Conservation (phyloP, 2,329 filamentous ascomycete genomes). For the Davidsoniella neocaledoniae region DNA sequence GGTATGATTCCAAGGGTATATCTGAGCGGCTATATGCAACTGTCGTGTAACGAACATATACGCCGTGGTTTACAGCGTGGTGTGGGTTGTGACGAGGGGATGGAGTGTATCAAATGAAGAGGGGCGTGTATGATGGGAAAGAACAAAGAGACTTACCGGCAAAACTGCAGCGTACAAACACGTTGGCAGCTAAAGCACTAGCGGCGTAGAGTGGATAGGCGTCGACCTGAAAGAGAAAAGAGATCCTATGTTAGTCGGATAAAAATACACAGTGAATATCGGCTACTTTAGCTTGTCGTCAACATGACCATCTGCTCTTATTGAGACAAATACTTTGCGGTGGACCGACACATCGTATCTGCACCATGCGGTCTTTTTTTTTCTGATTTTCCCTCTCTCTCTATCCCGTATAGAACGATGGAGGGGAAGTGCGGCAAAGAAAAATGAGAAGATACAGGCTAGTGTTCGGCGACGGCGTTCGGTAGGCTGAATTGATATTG, state of each 20-base stretch:
- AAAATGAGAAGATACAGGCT: not conserved
- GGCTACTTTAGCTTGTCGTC: not conserved
- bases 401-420: too few relatives aligned
- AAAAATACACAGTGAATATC: not conserved
- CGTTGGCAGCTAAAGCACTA: constrained; percentile 67
- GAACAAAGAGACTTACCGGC: constrained; percentile 33
- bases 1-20: too few relatives aligned
- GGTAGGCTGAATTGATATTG: too few relatives aligned
- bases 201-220: constrained; percentile 63
- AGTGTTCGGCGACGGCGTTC: not conserved
- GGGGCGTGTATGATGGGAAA: constrained; percentile 3
- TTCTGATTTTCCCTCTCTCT: too few relatives aligned
- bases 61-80: too few relatives aligned
- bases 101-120: not conserved
- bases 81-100: not conserved
- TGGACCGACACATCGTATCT: too few relatives aligned
- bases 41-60: too few relatives aligned
- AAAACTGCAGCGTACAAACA: constrained; percentile 61
- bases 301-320: too few relatives aligned
- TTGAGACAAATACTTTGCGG: too few relatives aligned
- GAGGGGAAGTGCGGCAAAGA: constrained; percentile 3
- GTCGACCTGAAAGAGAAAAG: constrained; percentile 35
- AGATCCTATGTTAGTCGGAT: constrained; percentile 4
- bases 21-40: too few relatives aligned
- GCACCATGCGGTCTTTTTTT: too few relatives aligned